phyloP scores from a whole-genome alignment of 768 basidiomycete species.

The Butyriboletus loyo region DNA sequence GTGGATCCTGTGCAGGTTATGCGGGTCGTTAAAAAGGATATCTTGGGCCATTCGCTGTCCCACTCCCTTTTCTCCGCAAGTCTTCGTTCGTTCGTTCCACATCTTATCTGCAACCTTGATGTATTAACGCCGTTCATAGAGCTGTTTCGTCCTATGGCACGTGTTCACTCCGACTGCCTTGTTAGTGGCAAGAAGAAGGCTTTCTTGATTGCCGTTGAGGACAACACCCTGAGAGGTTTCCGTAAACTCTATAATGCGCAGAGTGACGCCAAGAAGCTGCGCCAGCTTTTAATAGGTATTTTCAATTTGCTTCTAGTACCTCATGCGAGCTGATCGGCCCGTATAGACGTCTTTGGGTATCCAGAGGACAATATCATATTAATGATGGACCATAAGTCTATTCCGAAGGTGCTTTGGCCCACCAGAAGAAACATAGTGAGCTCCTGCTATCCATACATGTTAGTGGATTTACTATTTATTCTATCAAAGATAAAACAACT shows the following conservation, averaged over 20 bases:
- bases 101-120: constrained; percentile 13
- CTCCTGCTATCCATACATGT: not conserved
- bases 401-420: constrained; percentile 34
- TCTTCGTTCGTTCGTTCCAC: not conserved
- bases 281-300: constrained; percentile 23
- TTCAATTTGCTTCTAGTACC: not conserved
- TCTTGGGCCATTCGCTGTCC: too few relatives aligned
- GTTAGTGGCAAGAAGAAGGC: constrained; percentile 13
- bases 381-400: constrained; percentile 38
- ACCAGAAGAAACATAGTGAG: constrained; percentile 46
- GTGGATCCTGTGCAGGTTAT: constrained; percentile 9
- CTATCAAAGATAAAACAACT: constrained; percentile 41
- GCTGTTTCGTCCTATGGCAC: constrained; percentile 5
- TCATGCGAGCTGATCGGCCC: not conserved
- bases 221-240: not conserved
- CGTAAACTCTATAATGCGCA: constrained; percentile 11
- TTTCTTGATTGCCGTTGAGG: constrained; percentile 23
- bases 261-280: constrained; percentile 13
- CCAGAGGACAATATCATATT: constrained; percentile 37
- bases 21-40: not conserved
- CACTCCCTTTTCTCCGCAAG: not conserved
- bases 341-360: constrained; percentile 39
- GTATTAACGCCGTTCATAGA: not conserved
- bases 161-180: not conserved
- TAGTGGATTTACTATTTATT: not conserved